A percentile compares a stretch with the other conserved stretches of the same genome.
Evolutionary conservation across 768 basidiomycete species (phyloP).

Genomic region (Phlebiopsis flavidoalba): DNA sequence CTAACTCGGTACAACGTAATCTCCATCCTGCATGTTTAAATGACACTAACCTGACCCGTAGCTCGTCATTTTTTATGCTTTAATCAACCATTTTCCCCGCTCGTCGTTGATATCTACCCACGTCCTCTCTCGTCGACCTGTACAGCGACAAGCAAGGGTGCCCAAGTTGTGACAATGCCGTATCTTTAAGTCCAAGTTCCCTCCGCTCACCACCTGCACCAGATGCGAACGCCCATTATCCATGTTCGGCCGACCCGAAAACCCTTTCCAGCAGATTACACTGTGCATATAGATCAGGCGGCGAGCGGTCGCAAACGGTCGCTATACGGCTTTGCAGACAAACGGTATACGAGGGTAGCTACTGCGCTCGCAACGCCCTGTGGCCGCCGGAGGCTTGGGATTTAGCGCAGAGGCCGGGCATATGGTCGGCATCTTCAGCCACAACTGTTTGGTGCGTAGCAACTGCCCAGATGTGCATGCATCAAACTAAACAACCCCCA

Average conservation of each 20-base stretch:
- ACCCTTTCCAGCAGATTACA: constrained; percentile 1
- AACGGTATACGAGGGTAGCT: constrained; percentile 8
- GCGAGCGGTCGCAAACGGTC: constrained; percentile 5
- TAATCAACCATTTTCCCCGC: no score
- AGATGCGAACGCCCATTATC: constrained; percentile 9
- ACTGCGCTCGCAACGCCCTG: constrained; percentile 9
- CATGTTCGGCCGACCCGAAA: background rate
- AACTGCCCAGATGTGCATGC: no score
- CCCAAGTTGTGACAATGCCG: background rate
- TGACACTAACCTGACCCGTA: background rate
- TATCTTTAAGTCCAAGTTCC: constrained; percentile 13
- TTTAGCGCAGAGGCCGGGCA: constrained; percentile 36
- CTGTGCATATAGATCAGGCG: constrained; percentile 10
- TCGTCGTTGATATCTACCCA: no score
- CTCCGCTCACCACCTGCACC: constrained; percentile 9
- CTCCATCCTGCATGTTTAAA: background rate
- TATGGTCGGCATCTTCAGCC: constrained; percentile 64
- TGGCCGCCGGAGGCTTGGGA: background rate
- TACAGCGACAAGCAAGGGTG: background rate
- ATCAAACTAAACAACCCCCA: constrained; percentile 16
- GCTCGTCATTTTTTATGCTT: no score
- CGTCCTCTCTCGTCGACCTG: background rate
- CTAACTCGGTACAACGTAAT: background rate
- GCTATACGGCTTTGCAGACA: constrained; percentile 8
- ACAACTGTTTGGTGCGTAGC: constrained; percentile 58